Evolutionary conservation across 225 moss, liverwort and hornwort species (phyloP).

Genomic region (Rhytidiadelphus loreus): DNA sequence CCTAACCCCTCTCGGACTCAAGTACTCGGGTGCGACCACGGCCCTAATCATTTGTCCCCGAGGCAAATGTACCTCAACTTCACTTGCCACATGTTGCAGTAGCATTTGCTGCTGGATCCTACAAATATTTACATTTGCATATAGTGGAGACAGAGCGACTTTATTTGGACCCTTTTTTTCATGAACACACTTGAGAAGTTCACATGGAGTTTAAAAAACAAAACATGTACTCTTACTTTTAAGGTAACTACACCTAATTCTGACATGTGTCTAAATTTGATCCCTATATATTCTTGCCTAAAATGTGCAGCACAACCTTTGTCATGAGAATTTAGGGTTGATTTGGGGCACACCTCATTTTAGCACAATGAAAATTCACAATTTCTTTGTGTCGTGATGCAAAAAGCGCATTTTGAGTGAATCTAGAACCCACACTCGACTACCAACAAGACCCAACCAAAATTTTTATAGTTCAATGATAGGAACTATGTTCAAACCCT

Average conservation of each 20-base stretch:
- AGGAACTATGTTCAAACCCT: neutral
- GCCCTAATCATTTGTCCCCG: neutral
- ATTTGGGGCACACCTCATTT: neutral
- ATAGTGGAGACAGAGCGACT: neutral
- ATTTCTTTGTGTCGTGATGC: rapidly evolving
- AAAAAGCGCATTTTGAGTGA: neutral
- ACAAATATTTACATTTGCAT: neutral
- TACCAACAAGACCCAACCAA: neutral
- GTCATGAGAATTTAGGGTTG: neutral
- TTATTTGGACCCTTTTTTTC: neutral
- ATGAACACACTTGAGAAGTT: neutral
- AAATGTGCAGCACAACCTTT: too few relatives aligned
- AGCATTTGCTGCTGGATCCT: neutral
- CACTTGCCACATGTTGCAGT: neutral
- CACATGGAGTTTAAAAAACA: too few relatives aligned
- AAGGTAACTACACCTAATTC: neutral
- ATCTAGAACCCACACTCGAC: neutral
- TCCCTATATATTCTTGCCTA: neutral
- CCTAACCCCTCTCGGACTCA: neutral
- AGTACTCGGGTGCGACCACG: neutral
- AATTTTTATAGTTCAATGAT: neutral
- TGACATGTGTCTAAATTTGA: neutral
- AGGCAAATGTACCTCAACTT: neutral
- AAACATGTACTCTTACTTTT: neutral
- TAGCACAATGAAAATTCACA: neutral